Base-by-base conservation (phyloP, 1,284 basidiomycete species). In the Sanghuangporus weigelae region DNA sequence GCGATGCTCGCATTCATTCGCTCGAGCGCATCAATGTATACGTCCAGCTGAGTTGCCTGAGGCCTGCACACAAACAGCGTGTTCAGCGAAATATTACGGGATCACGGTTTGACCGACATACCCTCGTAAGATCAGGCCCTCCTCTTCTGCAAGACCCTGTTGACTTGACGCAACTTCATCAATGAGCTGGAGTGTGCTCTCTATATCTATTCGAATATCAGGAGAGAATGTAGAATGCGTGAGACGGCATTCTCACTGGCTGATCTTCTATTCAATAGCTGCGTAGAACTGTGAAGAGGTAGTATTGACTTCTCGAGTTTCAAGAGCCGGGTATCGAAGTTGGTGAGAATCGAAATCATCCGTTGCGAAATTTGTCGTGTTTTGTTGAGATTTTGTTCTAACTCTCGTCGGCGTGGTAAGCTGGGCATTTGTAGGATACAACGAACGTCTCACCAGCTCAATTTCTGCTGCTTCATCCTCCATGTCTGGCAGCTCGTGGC, bases 331-430 rank as follows among this genome's bases (percentile, higher is more conserved):
- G 84, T 84, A 71, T 92, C 91, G 68, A 92, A 90, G 69, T 86
- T 90, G 67, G 87, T 85, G 58, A 93, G 78, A 67, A 92, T 86
- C 49, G 87, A 84, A 67, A 84, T 92, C 90, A 93, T 92, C 57
- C 89, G 79, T 69, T 89, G 87, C 0, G 90, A 92, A 64, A 90
- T 89, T 69, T 90, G 90, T 26, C 83, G 82, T 0, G 90, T 92
- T 74, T 92, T 93, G 73, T 89, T 86, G 54, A 93, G 78, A 72
- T 93, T 92, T 74, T 93, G 90, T 75, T 93, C 90, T 10, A 93
- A 81, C 90, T 92, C 60, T 48, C n/a, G 31, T 31, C 14, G 10
- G n/a, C 12, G 4, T 31, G 49, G 14, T 51, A 51, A 51, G 49
- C 14, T 26, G 49, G 49, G 21, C 26, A 51, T 51, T 51, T 23